Percentiles rank a stretch among this genome's conserved stretches.
Evolutionary conservation across 495 filamentous ascomycete species (phyloP).

Genomic region (Penicillium manginii): DNA sequence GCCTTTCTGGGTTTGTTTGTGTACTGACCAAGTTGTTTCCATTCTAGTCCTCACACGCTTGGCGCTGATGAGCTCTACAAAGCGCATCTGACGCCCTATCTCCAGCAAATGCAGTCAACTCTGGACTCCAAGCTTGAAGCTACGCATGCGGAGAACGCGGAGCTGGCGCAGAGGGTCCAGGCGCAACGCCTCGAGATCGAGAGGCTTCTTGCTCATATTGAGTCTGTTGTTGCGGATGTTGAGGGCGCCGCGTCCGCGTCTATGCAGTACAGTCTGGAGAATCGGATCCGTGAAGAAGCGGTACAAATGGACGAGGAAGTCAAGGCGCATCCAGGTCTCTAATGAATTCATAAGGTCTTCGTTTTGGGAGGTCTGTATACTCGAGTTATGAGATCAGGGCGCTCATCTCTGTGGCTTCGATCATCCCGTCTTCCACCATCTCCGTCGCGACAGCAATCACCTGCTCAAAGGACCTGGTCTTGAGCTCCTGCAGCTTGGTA

Average conservation of each 20-base stretch:
- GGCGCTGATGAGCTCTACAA: constrained; percentile 65
- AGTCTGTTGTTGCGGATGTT: constrained; percentile 69
- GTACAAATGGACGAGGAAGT: constrained; percentile 49
- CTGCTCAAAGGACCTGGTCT: constrained; percentile 31
- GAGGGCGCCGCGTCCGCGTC: constrained; percentile 62
- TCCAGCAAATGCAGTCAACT: constrained; percentile 60
- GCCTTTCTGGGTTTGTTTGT: too few species aligned
- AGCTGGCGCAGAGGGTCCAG: constrained; percentile 62
- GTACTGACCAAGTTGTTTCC: too few species aligned
- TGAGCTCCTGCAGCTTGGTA: constrained; percentile 44
- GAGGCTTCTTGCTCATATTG: constrained; percentile 63
- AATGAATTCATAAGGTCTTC: constrained; percentile 2
- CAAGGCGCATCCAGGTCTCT: constrained; percentile 33
- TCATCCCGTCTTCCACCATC: constrained; percentile 55
- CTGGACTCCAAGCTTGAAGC: constrained; percentile 64
- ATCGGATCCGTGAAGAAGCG: constrained; percentile 47
- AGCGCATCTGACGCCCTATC: constrained; percentile 72
- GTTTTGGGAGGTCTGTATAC: constrained; percentile 3
- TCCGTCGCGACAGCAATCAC: constrained; percentile 46
- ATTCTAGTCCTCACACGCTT: constrained; percentile 73
- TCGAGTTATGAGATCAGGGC: constrained; percentile 38
- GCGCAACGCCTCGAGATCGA: constrained; percentile 77
- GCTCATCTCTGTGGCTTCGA: constrained; percentile 41
- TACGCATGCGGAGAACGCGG: constrained; percentile 65
- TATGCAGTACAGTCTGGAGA: constrained; percentile 41